Evolutionary conservation across 331 rosid genomes (phyloP), one percentile per base, ranked within the genome.

Genomic region (Spiraea crenata): DNA sequence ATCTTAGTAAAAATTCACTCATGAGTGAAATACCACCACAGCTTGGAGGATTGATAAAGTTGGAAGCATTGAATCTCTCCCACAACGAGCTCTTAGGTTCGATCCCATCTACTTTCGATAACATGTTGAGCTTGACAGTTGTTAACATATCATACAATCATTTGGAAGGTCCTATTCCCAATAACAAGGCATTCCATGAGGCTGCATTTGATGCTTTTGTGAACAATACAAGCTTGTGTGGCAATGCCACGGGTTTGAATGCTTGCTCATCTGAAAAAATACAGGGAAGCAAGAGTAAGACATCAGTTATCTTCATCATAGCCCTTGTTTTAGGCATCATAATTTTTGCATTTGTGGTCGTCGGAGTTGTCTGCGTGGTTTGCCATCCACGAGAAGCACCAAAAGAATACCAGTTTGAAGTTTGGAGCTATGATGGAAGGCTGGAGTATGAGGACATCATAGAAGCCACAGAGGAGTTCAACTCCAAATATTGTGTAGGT

Each of bases 351-450:
- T 3, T 55, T 15, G 72, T 58, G 6, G 60, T 57, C 10, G 15
- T 38, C 1, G 68, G 64, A 41, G 4, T 58, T 48, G 10, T 48
- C 15, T 75, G 56, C 6, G 16, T 57, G 19, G 0, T 48, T 10
- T 46, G 68, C 44, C 9, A 5, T 46, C 35, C 35, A 1, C 19
- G 1, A 7, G 35, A 47, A 14, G 25, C 3, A 1, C 68, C 39
- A 48, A 39, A 67, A 10, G 60, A 59, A 15, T 15, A 39, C 38
- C 44, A 57, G 11, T 74, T 74, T 38, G 42, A 13, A 25, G 14
- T 74, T 41, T 74, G 79, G 79, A 74, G 73, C 38, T 75, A 6
- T 42, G 79, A 75, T 39, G 79, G 79, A 55, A 16, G 25, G 48
- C 47, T 75, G 38, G 44, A 45, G 16, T 75, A 75, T 34, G 31